Percentiles rank a stretch among this genome's conserved stretches.
These are phyloP conservation scores for Silene noctiflora DNA, from an alignment of 179 eudicot species.

Conservation along the genomic window DNA sequence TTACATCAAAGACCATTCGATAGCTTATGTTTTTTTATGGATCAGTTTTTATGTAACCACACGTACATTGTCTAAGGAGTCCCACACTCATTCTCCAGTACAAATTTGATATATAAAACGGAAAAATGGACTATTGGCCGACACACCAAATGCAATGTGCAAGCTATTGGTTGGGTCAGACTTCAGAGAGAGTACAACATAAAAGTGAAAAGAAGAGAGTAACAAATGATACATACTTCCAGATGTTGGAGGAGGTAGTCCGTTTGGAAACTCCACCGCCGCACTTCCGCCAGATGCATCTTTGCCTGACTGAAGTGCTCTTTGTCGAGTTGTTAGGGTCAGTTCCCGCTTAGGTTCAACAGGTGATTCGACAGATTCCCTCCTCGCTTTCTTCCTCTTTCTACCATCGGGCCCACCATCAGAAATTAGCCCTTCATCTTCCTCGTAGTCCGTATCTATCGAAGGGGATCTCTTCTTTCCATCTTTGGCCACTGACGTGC, in stretches of 20 bases:
- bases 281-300: conserved; percentile 58
- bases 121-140: no score
- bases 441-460: conserved; percentile 63
- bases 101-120: no score
- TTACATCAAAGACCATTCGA: not conserved
- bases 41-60: no score
- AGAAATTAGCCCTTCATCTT: conserved; percentile 48
- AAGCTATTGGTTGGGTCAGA: no score
- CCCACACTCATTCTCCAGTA: no score
- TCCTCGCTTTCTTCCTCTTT: conserved; percentile 58
- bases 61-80: no score
- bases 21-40: no score
- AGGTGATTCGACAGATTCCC: conserved; percentile 47
- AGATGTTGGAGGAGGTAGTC: conserved; percentile 78
- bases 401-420: conserved; percentile 55
- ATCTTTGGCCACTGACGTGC: conserved; percentile 30
- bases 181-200: no score
- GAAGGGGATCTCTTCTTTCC: conserved; percentile 54
- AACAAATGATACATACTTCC: conserved; percentile 51
- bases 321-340: conserved; percentile 79
- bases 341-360: conserved; percentile 62
- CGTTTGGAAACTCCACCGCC: conserved; percentile 77
- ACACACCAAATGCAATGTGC: not conserved
- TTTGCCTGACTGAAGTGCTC: conserved; percentile 73
- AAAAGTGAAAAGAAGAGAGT: not conserved